Percentiles rank a stretch among this genome's conserved stretches.
Conservation (phyloP, 768 basidiomycete genomes). For the Mycena filopes region DNA sequence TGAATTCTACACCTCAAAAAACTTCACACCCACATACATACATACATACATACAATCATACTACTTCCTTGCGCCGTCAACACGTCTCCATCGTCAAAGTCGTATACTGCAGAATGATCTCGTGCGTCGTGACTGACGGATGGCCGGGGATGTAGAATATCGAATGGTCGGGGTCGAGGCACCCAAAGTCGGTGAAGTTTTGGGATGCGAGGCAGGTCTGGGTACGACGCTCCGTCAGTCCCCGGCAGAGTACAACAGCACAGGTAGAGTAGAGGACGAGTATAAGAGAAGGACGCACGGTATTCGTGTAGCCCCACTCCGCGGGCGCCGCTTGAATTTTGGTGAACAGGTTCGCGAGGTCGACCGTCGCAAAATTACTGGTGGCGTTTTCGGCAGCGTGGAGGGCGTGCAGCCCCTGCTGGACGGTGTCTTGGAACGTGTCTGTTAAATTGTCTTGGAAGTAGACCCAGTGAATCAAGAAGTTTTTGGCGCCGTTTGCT, state of each 20-base stretch:
- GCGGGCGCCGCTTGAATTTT: slow-evolving; percentile 12
- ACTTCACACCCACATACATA: too few species aligned
- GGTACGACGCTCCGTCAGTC: not conserved
- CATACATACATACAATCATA: too few species aligned
- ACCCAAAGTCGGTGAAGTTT: slow-evolving; percentile 34
- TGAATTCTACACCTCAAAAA: too few species aligned
- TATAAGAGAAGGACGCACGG: not conserved
- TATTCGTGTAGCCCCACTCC: slow-evolving; percentile 33
- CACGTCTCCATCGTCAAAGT: slow-evolving; percentile 25
- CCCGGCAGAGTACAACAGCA: not conserved
- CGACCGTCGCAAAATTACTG: slow-evolving; percentile 35
- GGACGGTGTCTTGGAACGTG: slow-evolving; percentile 30
- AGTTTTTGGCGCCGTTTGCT: slow-evolving; percentile 34
- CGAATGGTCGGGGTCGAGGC: slow-evolving; percentile 30
- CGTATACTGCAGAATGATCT: slow-evolving; percentile 32
- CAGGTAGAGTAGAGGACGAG: too few species aligned
- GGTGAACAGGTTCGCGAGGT: slow-evolving; percentile 28
- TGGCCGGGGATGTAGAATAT: slow-evolving; percentile 36
- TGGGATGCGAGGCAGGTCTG: slow-evolving; percentile 34
- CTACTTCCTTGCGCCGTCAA: too few species aligned
- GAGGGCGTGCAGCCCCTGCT: slow-evolving; percentile 27
- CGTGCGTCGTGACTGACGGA: slow-evolving; percentile 33
- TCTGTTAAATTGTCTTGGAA: slow-evolving; percentile 23
- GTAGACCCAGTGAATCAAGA: slow-evolving; percentile 34
- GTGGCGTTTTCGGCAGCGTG: slow-evolving; percentile 34